Evolutionary conservation across 257 asterid genomes (phyloP).

Genomic region (Linderniella brevidens): DNA sequence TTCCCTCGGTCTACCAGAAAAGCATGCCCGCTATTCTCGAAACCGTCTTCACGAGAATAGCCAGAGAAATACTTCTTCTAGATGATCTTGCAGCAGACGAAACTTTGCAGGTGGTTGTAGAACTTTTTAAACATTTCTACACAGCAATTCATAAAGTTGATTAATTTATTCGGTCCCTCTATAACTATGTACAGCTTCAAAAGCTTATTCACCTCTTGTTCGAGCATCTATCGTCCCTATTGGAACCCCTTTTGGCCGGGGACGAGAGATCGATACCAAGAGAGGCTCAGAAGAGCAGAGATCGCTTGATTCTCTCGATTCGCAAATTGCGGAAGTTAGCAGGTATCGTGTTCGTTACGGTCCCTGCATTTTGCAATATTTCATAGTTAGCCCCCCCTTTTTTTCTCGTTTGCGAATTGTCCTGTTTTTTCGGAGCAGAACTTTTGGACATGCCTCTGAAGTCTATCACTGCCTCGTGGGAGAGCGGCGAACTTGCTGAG

Average conservation of each 20-base stretch:
- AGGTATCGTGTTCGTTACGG: constrained; percentile 22
- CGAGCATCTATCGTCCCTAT: constrained; percentile 54
- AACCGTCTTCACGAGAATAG: constrained; percentile 53
- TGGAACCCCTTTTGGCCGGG: constrained; percentile 38
- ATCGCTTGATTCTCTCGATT: constrained; percentile 39
- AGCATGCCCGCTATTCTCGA: constrained; percentile 56
- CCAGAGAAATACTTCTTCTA: constrained; percentile 62
- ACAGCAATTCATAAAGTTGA: neutral
- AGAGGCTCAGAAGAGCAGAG: constrained; percentile 21
- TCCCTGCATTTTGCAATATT: neutral
- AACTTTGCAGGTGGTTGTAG: constrained; percentile 62
- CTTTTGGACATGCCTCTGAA: constrained; percentile 92
- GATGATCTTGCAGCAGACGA: constrained; percentile 98
- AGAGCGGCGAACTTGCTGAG: constrained; percentile 64
- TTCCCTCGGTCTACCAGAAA: constrained; percentile 64
- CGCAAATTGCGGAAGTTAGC: constrained; percentile 61
- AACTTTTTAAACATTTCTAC: neutral
- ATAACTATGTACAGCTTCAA: constrained; percentile 40
- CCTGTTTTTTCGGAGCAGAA: constrained; percentile 20
- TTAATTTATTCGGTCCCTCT: neutral
- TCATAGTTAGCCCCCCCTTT: constrained; percentile 1
- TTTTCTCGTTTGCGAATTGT: constrained; percentile 3
- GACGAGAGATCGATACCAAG: constrained; percentile 22
- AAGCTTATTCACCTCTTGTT: constrained; percentile 63
- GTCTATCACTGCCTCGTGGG: constrained; percentile 74